These are phyloP conservation scores for Paxillus ammoniavirescens DNA, from an alignment of 768 basidiomycete genomes.

Conservation along the genomic window DNA sequence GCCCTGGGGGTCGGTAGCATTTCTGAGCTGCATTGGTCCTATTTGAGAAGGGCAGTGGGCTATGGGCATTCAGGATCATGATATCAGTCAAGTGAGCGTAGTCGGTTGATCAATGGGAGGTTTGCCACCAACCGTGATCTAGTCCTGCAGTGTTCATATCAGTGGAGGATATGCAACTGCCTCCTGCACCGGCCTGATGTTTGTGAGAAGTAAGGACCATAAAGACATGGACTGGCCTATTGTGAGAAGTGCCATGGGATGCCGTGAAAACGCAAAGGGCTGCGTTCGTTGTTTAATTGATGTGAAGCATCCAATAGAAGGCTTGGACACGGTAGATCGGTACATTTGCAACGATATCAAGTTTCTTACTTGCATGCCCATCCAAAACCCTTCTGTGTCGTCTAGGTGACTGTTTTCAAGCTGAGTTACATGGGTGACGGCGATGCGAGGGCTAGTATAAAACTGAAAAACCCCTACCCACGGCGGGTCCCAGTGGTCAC, in stretches of 20 bases:
- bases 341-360: too few species aligned
- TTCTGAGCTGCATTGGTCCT: conserved; percentile 1
- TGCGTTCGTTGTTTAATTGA: conserved; percentile 18
- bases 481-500: background rate
- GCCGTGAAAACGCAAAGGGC: conserved; percentile 2
- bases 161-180: conserved; percentile 21
- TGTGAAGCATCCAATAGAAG: conserved; percentile 2
- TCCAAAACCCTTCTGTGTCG: conserved; percentile 14
- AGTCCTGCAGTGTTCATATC: conserved; percentile 11
- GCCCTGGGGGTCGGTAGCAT: background rate
- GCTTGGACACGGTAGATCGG: background rate
- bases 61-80: conserved; percentile 19
- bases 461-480: background rate
- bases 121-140: conserved; percentile 5
- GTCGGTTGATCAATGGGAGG: conserved; percentile 4
- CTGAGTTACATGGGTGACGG: conserved; percentile 5
- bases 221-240: conserved; percentile 4
- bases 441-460: conserved; percentile 20
- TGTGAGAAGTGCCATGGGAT: conserved; percentile 23
- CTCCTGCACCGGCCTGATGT: conserved; percentile 6
- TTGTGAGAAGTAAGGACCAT: conserved; percentile 16
- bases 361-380: background rate
- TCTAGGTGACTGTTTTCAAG: conserved; percentile 24
- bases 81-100: conserved; percentile 8
- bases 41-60: conserved; percentile 18